phyloP scores from a whole-genome alignment of 2,329 filamentous ascomycete genomes.

The Neoarthrinium moseri region DNA sequence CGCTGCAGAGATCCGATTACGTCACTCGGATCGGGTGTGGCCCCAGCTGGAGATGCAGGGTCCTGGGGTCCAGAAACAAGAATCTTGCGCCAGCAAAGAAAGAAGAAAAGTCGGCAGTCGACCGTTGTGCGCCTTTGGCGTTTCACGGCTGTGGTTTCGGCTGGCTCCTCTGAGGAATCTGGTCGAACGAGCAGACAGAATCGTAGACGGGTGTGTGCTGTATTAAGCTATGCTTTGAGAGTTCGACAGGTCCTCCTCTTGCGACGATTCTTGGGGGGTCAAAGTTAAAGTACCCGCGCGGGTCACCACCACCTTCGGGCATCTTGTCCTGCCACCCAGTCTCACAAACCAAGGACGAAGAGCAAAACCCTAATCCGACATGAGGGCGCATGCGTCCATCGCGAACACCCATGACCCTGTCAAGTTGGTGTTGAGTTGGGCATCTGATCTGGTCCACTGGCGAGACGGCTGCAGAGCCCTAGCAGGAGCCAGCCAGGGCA shows the following conservation, averaged over 20 bases:
- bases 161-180: too few relatives aligned
- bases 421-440: conserved; percentile 9
- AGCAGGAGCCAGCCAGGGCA: neutral
- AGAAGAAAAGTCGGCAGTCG: neutral
- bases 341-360: conserved; percentile 5
- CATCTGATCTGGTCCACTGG: conserved; percentile 4
- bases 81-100: neutral
- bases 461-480: neutral
- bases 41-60: conserved; percentile 9
- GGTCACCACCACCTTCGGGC: conserved; percentile 5
- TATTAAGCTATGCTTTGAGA: neutral
- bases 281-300: neutral
- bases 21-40: conserved; percentile 3
- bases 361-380: conserved; percentile 1
- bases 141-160: too few relatives aligned
- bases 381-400: conserved; percentile 7
- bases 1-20: neutral
- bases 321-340: neutral
- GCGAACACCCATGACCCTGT: conserved; percentile 6
- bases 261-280: neutral
- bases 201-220: neutral
- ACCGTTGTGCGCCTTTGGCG: neutral
- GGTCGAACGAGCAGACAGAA: neutral
- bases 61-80: conserved; percentile 7
- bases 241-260: too few relatives aligned